Evolutionary conservation across 2,329 filamentous ascomycete genomes (phyloP).

Genomic region (Chalaropsis thielavioides): DNA sequence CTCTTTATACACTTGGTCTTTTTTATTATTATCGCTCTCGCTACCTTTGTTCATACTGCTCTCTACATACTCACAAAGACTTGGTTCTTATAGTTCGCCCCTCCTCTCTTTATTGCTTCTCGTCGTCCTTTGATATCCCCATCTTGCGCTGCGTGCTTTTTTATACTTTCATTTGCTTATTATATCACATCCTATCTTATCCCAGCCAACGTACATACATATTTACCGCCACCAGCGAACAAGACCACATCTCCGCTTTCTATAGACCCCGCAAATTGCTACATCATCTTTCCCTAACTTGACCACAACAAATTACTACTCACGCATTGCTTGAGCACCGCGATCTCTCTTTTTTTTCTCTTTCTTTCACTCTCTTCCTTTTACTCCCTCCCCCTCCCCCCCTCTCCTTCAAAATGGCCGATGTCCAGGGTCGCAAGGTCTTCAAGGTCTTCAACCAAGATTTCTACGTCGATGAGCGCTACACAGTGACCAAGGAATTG

Average conservation of each 20-base stretch:
- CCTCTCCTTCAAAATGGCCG: constrained; percentile 25
- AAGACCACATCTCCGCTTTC: constrained; percentile 6
- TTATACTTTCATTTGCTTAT: not conserved
- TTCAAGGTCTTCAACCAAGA: constrained; percentile 99
- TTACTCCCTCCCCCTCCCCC: not conserved
- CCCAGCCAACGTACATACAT: not conserved
- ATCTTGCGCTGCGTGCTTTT: not conserved
- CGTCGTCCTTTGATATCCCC: constrained; percentile 1
- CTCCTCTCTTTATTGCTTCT: not conserved
- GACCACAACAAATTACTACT: no score
- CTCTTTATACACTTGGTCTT: not conserved
- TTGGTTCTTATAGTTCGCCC: not conserved
- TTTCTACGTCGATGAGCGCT: constrained; percentile 95
- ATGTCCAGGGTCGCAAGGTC: constrained; percentile 55
- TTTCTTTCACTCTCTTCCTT: not conserved
- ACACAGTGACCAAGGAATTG: constrained; percentile 96
- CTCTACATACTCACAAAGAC: not conserved
- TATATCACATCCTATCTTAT: no score
- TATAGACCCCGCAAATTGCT: constrained; percentile 1
- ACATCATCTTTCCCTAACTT: not conserved
- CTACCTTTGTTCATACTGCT: not conserved
- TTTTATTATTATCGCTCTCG: not conserved
- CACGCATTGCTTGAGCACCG: no score
- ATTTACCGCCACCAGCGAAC: not conserved
- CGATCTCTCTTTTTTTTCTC: not conserved